Base-by-base conservation (phyloP, 1,139 yeast genomes). In the Kurtzmaniella quercitrusa region DNA sequence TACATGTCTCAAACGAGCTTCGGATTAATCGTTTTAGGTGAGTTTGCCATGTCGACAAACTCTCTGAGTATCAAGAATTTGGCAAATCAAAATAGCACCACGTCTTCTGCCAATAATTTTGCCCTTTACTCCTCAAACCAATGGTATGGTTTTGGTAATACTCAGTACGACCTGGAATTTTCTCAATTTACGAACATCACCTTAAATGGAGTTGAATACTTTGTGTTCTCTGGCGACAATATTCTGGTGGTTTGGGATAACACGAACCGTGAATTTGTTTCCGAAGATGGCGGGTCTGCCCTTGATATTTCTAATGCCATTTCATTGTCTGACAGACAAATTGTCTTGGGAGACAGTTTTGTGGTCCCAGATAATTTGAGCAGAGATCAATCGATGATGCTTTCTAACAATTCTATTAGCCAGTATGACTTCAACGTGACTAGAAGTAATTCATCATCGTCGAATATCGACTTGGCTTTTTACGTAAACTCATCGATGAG, bases 401-500 rank as follows among this genome's bases (percentile, higher is more conserved):
- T 23, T 17, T 44, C 50, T 8, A 43, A 53, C 11, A 53, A 52
- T 15, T 59, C 40, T 8, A 21, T 71, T 38, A 48, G 53, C 5
- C 45, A 49, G 5, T 68, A 54, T 44, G 53, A 60, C 30, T 51
- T 68, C 37, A 48, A 55, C 18, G 49, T 67, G 8, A 38, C 50
- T 7, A 46, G 45, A n/a, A 45, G 45, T 6, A 39, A 41, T 12
- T 84, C 83, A 20, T 57, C 38, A 9, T 8, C 14, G 3, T 17
- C 26, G 14, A 12, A 60, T 1, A 78, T 84, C 17, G 45, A 56
- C 12, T 46, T 54, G 3, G 63, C 76, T 0, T 67, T 53, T 46
- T 66, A 61, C 42, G 66, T 84, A 35, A 82, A 83, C 53, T 64
- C 64, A 17, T 56, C 80, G 0, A 48, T 74, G 3, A 67, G 82